Percentiles rank a stretch among this genome's conserved stretches.
Conservation (phyloP, 192 early-diverging fungal species). For the Backusella luteola region DNA sequence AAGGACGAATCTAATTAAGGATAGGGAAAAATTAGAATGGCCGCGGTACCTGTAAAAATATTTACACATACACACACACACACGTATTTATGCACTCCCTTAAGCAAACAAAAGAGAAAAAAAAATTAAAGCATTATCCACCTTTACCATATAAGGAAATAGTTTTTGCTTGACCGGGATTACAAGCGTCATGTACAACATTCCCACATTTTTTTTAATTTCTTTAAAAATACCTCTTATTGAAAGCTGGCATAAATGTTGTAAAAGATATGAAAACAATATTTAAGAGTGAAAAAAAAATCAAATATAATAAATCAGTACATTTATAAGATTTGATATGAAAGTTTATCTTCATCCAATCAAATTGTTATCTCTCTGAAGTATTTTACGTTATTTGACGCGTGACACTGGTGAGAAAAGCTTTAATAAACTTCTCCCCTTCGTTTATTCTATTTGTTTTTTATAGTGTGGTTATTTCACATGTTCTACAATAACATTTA, state of each 20-base stretch:
- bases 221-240: not conserved
- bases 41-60: too few relatives aligned
- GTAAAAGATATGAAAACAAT: not conserved
- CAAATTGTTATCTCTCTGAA: not conserved
- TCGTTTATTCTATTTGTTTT: not conserved
- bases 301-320: not conserved
- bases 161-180: not conserved
- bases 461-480: slow-evolving; percentile 14
- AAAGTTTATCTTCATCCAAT: not conserved
- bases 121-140: not conserved
- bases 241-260: not conserved
- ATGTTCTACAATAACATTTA: slow-evolving; percentile 11
- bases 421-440: not conserved
- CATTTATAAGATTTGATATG: not conserved
- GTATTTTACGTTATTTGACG: not conserved
- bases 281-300: not conserved
- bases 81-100: too few relatives aligned
- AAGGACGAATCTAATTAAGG: too few relatives aligned
- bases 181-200: not conserved
- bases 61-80: too few relatives aligned
- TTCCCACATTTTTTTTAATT: not conserved
- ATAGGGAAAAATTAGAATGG: too few relatives aligned
- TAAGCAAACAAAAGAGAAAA: not conserved
- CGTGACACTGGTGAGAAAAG: slow-evolving; percentile 8
- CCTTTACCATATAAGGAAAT: not conserved